Evolutionary conservation across 768 basidiomycete genomes (phyloP).

Genomic region (Kondoa malvinella): DNA sequence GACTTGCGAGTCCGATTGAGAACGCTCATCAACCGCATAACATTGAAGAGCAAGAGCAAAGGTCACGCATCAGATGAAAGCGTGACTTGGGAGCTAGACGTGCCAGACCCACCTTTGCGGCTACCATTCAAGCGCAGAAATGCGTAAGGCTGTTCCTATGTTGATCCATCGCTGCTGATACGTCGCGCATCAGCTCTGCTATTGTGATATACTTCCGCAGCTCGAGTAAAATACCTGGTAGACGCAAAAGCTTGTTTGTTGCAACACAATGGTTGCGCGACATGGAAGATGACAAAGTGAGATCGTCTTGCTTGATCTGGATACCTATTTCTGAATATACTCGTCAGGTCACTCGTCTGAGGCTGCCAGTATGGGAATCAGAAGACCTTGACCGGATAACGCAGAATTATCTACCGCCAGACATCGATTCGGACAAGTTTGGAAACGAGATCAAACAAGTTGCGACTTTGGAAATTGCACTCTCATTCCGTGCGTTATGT

Average conservation of each 20-base stretch:
- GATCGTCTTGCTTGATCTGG: background rate
- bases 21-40: background rate
- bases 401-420: background rate
- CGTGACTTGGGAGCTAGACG: background rate
- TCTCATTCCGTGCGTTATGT: background rate
- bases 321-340: background rate
- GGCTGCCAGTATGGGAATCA: background rate
- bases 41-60: background rate
- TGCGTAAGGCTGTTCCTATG: background rate
- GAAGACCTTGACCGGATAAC: background rate
- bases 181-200: background rate
- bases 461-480: background rate
- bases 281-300: background rate
- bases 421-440: background rate
- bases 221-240: background rate
- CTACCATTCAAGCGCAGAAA: background rate
- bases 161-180: background rate
- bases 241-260: background rate
- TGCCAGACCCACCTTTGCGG: background rate
- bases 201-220: background rate
- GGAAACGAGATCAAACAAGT: background rate
- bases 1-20: background rate
- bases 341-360: background rate
- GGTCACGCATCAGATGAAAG: background rate
- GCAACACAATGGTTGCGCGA: background rate